Conservation (phyloP, 2,329 filamentous ascomycete genomes). For the Coleophoma cylindrospora region DNA sequence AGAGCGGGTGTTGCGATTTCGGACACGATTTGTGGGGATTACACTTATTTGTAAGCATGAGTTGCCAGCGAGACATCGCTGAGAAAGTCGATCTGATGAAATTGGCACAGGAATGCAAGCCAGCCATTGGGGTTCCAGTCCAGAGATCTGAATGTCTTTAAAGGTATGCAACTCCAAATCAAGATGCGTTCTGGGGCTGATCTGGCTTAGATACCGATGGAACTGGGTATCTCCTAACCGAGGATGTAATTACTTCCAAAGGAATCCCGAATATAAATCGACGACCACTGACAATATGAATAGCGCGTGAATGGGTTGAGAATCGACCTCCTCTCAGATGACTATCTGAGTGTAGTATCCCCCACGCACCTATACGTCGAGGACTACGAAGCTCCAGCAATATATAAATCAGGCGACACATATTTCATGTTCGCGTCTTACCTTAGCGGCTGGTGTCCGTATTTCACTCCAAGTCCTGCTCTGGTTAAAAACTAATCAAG, state of each 20-base stretch:
- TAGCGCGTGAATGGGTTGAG: constrained; percentile 52
- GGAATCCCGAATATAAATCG: constrained; percentile 21
- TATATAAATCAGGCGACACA: constrained; percentile 52
- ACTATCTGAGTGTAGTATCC: constrained; percentile 48
- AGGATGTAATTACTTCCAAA: constrained; percentile 45
- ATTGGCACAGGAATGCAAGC: constrained; percentile 14
- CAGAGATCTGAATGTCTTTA: constrained; percentile 26
- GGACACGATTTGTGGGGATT: constrained; percentile 54
- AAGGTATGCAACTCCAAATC: constrained; percentile 11
- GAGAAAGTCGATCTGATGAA: constrained; percentile 4
- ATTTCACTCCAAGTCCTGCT: not conserved
- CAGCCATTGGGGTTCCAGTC: constrained; percentile 27
- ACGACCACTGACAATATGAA: not conserved
- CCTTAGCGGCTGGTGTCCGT: constrained; percentile 36
- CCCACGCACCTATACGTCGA: constrained; percentile 41
- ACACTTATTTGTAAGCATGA: constrained; percentile 36
- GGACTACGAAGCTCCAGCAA: constrained; percentile 56
- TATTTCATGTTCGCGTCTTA: constrained; percentile 64
- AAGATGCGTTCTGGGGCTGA: too few relatives aligned
- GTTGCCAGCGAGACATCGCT: not conserved
- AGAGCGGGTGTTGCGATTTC: constrained; percentile 59
- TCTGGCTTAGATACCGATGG: constrained; percentile 51
- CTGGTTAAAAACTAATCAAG: not conserved
- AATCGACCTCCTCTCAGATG: constrained; percentile 49
- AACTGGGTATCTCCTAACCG: constrained; percentile 54